Evolutionary conservation across 441 rosid species (phyloP).

Genomic region (Pelargonium exstipulatum): DNA sequence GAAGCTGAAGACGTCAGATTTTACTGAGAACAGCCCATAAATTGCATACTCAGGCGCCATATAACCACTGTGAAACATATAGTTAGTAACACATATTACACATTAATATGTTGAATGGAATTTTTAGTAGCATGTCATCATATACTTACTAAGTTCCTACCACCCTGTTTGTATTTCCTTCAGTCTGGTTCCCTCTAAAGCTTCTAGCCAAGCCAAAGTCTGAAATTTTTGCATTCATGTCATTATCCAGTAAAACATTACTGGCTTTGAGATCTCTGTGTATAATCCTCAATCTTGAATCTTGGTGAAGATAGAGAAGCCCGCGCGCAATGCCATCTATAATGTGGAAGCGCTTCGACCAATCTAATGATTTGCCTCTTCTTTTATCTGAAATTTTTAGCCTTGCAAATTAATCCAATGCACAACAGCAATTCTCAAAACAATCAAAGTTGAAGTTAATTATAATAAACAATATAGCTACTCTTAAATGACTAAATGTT

Average conservation of each 20-base stretch:
- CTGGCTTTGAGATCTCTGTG: conserved; percentile 28
- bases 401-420: too few relatives aligned
- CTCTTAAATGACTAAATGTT: too few relatives aligned
- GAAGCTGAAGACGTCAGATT: conserved; percentile 5
- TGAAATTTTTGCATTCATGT: conserved; percentile 26
- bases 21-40: conserved; percentile 16
- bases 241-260: conserved; percentile 20
- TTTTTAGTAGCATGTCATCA: neutral
- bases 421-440: too few relatives aligned
- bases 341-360: conserved; percentile 10
- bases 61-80: conserved; percentile 10
- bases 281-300: conserved; percentile 20
- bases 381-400: too few relatives aligned
- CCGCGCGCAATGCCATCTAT: conserved; percentile 16
- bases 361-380: conserved; percentile 7
- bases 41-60: conserved; percentile 21
- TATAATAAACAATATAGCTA: too few relatives aligned
- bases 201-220: conserved; percentile 37
- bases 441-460: too few relatives aligned
- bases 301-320: conserved; percentile 20
- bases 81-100: too few relatives aligned
- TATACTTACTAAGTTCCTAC: too few relatives aligned
- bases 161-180: conserved; percentile 8
- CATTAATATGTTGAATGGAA: too few relatives aligned
- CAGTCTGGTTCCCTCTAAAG: conserved; percentile 13